Evolutionary conservation across 768 basidiomycete species (phyloP).

Genomic region (Psilocybe azurescens): DNA sequence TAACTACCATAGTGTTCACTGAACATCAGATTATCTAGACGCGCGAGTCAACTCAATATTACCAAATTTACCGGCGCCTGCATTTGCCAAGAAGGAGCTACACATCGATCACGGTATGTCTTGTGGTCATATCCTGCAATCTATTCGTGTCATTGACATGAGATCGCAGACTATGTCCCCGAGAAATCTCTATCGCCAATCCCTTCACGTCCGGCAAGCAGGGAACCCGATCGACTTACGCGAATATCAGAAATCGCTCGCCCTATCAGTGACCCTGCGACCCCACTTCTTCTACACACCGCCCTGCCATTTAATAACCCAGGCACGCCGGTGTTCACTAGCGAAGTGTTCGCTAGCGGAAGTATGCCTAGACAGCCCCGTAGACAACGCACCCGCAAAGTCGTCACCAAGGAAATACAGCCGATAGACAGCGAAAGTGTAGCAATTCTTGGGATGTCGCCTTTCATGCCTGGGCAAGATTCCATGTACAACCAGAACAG

Average conservation of each 20-base stretch:
- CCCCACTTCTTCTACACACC: not conserved
- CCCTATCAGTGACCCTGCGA: not conserved
- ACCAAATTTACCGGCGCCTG: not conserved
- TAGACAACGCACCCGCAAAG: slow-evolving; percentile 13
- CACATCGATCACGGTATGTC: not conserved
- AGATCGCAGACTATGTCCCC: not conserved
- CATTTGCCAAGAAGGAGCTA: not conserved
- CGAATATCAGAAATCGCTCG: not conserved
- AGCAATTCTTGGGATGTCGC: slow-evolving; percentile 15
- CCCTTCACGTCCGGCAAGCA: not conserved
- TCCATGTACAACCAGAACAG: slow-evolving; percentile 20
- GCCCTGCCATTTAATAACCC: no score
- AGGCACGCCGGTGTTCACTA: no score
- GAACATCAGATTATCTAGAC: not conserved
- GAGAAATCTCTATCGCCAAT: not conserved
- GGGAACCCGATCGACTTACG: not conserved
- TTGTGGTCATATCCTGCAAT: no score
- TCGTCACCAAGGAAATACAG: slow-evolving; percentile 9
- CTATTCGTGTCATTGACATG: not conserved
- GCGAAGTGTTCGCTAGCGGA: no score
- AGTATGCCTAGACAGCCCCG: not conserved
- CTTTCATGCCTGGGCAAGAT: slow-evolving; percentile 21
- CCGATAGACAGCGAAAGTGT: slow-evolving; percentile 7
- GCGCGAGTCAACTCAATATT: not conserved
- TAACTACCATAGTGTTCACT: not conserved